Evolutionary conservation across 2,329 filamentous ascomycete species (phyloP).

Genomic region (Alternaria panax): DNA sequence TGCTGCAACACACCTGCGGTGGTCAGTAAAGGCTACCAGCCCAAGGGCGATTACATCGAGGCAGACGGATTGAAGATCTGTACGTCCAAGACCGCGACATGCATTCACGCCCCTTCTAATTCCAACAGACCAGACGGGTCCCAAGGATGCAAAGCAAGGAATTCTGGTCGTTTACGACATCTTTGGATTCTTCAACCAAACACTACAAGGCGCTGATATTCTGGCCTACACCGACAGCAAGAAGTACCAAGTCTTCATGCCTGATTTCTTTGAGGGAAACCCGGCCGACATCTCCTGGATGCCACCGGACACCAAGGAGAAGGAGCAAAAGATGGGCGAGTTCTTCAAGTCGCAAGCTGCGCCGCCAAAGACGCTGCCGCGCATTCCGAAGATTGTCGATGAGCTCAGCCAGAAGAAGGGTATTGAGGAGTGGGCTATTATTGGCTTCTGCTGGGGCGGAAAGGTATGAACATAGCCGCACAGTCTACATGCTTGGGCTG

Average conservation of each 20-base stretch:
- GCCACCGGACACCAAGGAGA: conserved; percentile 66
- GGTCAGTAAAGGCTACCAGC: conserved; percentile 59
- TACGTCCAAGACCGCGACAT: conserved; percentile 36
- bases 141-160: conserved; percentile 62
- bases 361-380: conserved; percentile 64
- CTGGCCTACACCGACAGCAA: conserved; percentile 65
- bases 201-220: conserved; percentile 69
- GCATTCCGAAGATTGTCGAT: conserved; percentile 63
- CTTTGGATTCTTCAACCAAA: conserved; percentile 70
- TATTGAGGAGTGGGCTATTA: conserved; percentile 65
- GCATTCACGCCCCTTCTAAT: not conserved
- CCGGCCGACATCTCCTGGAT: conserved; percentile 70
- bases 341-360: conserved; percentile 66
- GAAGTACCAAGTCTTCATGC: conserved; percentile 87
- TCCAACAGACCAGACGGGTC: conserved; percentile 62
- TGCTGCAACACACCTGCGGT: conserved; percentile 61
- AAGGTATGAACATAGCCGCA: conserved; percentile 47
- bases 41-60: conserved; percentile 66
- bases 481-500: not conserved
- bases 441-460: conserved; percentile 69
- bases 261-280: conserved; percentile 86
- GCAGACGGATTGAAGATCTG: conserved; percentile 69
- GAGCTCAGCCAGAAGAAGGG: conserved; percentile 59
- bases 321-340: conserved; percentile 65
- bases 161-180: conserved; percentile 68